A percentile compares a stretch with the other conserved stretches of the same genome.
These are phyloP conservation scores for Hortaea werneckii DNA, from an alignment of 2,329 filamentous ascomycete species.

Conservation along the genomic window DNA sequence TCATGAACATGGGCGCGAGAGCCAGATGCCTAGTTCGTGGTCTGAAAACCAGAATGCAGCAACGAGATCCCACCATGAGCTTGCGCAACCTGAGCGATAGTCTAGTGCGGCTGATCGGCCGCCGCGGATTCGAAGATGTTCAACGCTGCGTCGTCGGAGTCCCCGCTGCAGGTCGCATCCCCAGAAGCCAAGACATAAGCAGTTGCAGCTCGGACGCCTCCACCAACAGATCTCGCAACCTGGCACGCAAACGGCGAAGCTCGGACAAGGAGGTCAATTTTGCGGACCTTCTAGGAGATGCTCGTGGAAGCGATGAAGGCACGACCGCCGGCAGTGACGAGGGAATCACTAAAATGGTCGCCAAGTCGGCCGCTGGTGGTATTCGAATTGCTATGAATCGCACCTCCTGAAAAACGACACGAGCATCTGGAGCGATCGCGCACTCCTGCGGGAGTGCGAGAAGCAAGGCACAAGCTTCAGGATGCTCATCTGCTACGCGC, in stretches of 20 bases:
- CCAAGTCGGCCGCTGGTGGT: constrained; percentile 94
- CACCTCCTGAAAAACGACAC: constrained; percentile 36
- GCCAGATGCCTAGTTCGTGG: constrained; percentile 58
- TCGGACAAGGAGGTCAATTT: constrained; percentile 15
- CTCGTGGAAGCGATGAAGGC: constrained; percentile 34
- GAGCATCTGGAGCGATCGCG: constrained; percentile 71
- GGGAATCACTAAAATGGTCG: constrained; percentile 84
- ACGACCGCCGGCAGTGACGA: constrained; percentile 50
- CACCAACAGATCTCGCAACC: constrained; percentile 1
- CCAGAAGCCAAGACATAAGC: constrained; percentile 23
- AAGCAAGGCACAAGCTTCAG: constrained; percentile 79
- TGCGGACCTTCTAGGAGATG: constrained; percentile 31
- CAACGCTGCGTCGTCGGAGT: constrained; percentile 70
- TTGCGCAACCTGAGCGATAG: constrained; percentile 46
- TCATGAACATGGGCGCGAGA: constrained; percentile 70
- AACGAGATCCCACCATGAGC: constrained; percentile 48
- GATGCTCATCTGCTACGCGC: constrained; percentile 81
- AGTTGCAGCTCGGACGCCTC: constrained; percentile 18
- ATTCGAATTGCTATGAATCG: constrained; percentile 78
- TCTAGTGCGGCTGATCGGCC: constrained; percentile 56
- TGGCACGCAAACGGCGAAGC: constrained; percentile 3
- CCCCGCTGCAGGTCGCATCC: constrained; percentile 51
- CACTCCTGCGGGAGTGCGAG: constrained; percentile 73
- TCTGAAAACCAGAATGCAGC: constrained; percentile 61
- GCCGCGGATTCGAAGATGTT: constrained; percentile 59